Evolutionary conservation across 768 basidiomycete genomes (phyloP), one percentile per base, ranked within the genome.

Genomic region (Amanita muscaria): DNA sequence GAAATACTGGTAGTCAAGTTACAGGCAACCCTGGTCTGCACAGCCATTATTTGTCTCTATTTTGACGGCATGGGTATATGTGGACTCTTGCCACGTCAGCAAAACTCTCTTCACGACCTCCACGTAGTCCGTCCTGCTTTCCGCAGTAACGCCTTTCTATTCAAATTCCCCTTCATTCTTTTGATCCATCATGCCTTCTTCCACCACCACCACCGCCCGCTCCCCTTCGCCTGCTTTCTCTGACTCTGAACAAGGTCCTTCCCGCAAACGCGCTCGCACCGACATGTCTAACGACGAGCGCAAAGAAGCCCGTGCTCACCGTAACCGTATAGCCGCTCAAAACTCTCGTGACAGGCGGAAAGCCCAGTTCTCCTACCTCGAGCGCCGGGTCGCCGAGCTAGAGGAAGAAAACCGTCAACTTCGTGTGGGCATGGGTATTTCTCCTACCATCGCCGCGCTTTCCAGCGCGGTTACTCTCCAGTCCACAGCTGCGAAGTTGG

Each of bases 321-420:
- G 91, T 46, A 94, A 94, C 64, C 77, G 90, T 40, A 88, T 93
- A 60, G 91, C 91, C 2, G 90, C 90, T 4, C 91, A 94, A 70
- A 86, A 91, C 67, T 88, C 86, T 9, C 81, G 91, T 35, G 91
- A 94, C 67, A 76, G 86, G 53, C 77, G 89, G 46, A 94, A 94
- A 63, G 83, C 81, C 12, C 88, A 93, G 51, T 89, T 83, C 58
- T 44, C 67, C 1, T 70, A 67, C 51, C 80, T 89, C 32, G 81
- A 86, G 59, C 73, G 64, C 29, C 61, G 80, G 36, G 84, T 88
- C 3, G 59, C 68, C 10, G 80, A 85, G 59, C 80, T 88, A 46
- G 83, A 88, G 66, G 82, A 82, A 45, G 90, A 93, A 70, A 93
- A 94, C 62, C 65, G 79, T 29, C 75, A 73, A 33, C 76, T 88